These are phyloP conservation scores for Candida lessepsii DNA, from an alignment of 805 yeast species.

Conservation along the genomic window DNA sequence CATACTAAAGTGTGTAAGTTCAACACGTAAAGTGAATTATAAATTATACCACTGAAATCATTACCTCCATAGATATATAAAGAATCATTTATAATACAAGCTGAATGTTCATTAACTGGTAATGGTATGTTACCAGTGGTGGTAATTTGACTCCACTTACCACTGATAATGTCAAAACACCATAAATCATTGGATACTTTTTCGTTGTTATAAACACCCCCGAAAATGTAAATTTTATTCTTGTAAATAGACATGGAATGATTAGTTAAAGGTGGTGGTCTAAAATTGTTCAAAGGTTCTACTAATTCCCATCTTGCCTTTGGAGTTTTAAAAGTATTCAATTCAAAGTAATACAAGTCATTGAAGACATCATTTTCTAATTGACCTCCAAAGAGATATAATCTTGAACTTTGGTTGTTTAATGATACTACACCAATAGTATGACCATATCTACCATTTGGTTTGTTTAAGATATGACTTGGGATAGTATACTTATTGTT, in stretches of 20 bases:
- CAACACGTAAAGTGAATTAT: slow-evolving; percentile 68
- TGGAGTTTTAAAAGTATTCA: slow-evolving; percentile 80
- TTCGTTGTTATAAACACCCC: slow-evolving; percentile 76
- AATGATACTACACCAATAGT: slow-evolving; percentile 72
- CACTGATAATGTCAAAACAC: slow-evolving; percentile 67
- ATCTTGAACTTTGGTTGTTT: slow-evolving; percentile 43
- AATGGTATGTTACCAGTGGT: slow-evolving; percentile 77
- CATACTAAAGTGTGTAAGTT: slow-evolving; percentile 71
- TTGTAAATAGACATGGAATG: slow-evolving; percentile 85
- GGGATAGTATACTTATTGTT: slow-evolving; percentile 45
- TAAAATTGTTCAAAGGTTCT: slow-evolving; percentile 45
- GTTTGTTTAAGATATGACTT: slow-evolving; percentile 53
- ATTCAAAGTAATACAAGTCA: slow-evolving; percentile 83
- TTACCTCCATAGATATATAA: slow-evolving; percentile 91
- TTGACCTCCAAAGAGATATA: slow-evolving; percentile 94
- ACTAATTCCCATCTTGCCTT: slow-evolving; percentile 82
- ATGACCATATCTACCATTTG: slow-evolving; percentile 94
- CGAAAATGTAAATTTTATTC: slow-evolving; percentile 80
- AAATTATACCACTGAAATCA: slow-evolving; percentile 65
- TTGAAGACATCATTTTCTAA: slow-evolving; percentile 78
- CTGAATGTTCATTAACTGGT: slow-evolving; percentile 89
- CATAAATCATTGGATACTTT: slow-evolving; percentile 74
- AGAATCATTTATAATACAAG: slow-evolving; percentile 72
- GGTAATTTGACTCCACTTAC: slow-evolving; percentile 68
- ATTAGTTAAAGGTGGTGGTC: slow-evolving; percentile 84